Conservation (phyloP, 2,329 filamentous ascomycete genomes). For the Botrytis hyacinthi region DNA sequence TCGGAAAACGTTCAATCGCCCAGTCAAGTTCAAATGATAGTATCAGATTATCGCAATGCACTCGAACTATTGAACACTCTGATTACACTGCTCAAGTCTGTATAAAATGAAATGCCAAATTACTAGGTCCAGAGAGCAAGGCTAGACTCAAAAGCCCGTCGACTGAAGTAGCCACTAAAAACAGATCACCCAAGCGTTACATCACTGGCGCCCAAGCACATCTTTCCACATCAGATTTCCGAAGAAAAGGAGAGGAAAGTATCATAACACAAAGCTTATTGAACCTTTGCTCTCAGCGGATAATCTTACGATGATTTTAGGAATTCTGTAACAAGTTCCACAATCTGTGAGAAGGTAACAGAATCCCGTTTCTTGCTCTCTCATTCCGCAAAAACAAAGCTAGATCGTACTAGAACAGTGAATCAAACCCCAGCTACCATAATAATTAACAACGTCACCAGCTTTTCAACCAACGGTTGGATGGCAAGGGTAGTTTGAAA, state of each 20-base stretch:
- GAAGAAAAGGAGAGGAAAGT: fast-evolving
- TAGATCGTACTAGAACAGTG: neutral
- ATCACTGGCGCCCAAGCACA: neutral
- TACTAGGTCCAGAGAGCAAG: neutral
- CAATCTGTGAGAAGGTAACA: neutral
- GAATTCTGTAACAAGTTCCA: neutral
- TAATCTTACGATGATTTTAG: neutral
- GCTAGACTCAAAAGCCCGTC: neutral
- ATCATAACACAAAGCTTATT: neutral
- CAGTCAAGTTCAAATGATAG: neutral
- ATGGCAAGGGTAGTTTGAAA: fast-evolving
- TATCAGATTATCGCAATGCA: neutral
- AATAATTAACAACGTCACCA: neutral
- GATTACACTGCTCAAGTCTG: neutral
- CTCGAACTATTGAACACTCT: neutral
- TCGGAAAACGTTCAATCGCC: neutral
- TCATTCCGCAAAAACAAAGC: neutral
- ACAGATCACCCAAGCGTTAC: neutral
- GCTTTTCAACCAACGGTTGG: fast-evolving
- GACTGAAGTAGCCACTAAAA: neutral
- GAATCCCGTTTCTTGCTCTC: neutral
- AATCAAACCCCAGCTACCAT: fast-evolving
- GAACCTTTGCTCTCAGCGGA: neutral
- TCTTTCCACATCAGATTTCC: neutral
- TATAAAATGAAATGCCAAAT: neutral